phyloP scores from a whole-genome alignment of 2,329 filamentous ascomycete genomes.

The Diaporthe citri region DNA sequence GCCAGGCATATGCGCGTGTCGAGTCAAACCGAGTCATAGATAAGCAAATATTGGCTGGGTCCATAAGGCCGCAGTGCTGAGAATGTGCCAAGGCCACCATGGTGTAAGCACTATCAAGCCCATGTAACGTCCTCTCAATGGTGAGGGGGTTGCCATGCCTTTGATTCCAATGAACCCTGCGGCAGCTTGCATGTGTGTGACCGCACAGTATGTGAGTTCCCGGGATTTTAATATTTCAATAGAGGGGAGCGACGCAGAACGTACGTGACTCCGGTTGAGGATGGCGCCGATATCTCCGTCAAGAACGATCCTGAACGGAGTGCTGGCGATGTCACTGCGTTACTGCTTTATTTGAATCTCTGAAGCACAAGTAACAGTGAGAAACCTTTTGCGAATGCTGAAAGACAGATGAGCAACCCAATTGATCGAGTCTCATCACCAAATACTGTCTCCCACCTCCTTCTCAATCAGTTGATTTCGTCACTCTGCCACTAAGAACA shows the following conservation, averaged over 20 bases:
- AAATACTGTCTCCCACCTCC: no score
- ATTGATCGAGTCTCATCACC: no score
- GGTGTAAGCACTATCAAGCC: slow-evolving; percentile 4
- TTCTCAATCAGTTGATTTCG: no score
- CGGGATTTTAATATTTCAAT: not conserved
- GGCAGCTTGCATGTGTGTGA: not conserved
- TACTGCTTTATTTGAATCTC: not conserved
- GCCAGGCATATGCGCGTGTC: not conserved
- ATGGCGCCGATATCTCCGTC: not conserved
- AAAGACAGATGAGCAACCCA: no score
- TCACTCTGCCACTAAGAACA: no score
- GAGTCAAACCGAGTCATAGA: not conserved
- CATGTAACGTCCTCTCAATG: slow-evolving; percentile 18
- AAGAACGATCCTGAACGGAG: not conserved
- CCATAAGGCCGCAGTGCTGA: not conserved
- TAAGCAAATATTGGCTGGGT: slow-evolving; percentile 19
- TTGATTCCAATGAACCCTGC: not conserved
- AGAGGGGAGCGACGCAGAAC: not conserved
- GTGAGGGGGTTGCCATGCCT: not conserved
- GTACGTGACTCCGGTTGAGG: not conserved
- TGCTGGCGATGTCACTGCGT: not conserved
- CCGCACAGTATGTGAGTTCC: not conserved
- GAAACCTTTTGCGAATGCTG: no score
- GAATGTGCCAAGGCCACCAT: not conserved
- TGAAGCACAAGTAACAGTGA: no score